Evolutionary conservation across 495 filamentous ascomycete species (phyloP).

Genomic region (Aspergillus homomorphus): DNA sequence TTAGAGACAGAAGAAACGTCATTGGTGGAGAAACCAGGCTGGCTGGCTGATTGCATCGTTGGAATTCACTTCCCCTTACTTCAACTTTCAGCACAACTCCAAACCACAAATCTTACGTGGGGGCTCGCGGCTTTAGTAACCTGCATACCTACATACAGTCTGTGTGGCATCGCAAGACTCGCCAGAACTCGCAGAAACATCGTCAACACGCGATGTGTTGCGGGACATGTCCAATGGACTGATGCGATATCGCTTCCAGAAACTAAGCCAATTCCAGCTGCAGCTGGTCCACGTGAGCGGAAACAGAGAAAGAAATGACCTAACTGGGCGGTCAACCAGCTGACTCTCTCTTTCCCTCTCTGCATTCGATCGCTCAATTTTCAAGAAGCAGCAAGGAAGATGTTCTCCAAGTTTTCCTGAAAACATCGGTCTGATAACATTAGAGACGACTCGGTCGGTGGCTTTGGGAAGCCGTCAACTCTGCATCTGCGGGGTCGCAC

Average conservation of each 20-base stretch:
- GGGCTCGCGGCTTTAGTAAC: too few species aligned
- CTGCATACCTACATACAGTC: too few species aligned
- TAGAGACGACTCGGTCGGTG: not conserved
- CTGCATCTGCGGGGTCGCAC: not conserved
- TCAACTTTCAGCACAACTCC: not conserved
- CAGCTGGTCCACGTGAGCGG: constrained; percentile 25
- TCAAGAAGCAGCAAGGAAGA: too few species aligned
- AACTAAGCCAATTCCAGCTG: not conserved
- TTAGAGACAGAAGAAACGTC: constrained; percentile 17
- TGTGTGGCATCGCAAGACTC: not conserved
- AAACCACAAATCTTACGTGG: not conserved
- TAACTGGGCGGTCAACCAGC: not conserved
- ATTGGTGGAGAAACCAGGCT: constrained; percentile 31
- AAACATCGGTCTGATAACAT: not conserved
- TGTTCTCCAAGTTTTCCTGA: not conserved
- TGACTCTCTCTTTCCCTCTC: not conserved
- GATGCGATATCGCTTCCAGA: not conserved
- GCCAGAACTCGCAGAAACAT: not conserved
- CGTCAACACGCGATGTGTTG: not conserved
- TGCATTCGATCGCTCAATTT: not conserved
- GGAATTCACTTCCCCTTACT: too few species aligned
- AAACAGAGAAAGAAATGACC: not conserved
- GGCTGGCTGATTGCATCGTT: not conserved
- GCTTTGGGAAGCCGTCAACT: not conserved
- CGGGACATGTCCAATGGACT: not conserved